Evolutionary conservation across 352 stramenopile genomes (phyloP).

Genomic region (Globisporangium spiculum): DNA sequence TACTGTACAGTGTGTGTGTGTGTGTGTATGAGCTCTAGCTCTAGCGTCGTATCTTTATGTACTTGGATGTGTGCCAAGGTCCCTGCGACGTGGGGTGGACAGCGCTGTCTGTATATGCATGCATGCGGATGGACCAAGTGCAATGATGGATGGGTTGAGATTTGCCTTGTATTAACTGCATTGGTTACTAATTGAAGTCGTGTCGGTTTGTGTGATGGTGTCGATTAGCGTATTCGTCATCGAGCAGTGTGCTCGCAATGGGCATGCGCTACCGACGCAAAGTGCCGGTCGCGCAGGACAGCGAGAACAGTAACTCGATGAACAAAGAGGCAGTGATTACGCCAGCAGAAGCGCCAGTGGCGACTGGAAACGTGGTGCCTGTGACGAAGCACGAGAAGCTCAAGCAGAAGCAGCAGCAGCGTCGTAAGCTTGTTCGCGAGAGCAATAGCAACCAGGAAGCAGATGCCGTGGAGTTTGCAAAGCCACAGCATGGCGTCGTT

Average conservation of each 20-base stretch:
- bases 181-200: neutral
- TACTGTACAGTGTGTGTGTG: neutral
- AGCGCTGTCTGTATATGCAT: neutral
- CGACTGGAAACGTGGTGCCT: neutral
- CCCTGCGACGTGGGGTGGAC: neutral
- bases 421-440: neutral
- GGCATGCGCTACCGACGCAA: slow-evolving; percentile 59
- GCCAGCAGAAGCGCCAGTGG: slow-evolving; percentile 4
- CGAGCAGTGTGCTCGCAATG: slow-evolving; percentile 6
- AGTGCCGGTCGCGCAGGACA: slow-evolving; percentile 16
- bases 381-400: slow-evolving; percentile 6
- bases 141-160: neutral
- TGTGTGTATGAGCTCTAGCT: neutral
- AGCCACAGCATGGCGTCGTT: neutral
- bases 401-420: slow-evolving; percentile 9
- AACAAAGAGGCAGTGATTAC: slow-evolving; percentile 5
- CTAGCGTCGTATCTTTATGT: neutral
- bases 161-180: neutral
- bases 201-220: neutral
- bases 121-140: neutral
- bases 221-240: slow-evolving; percentile 3
- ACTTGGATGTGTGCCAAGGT: no score
- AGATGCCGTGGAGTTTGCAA: neutral
- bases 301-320: slow-evolving; percentile 25
- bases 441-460: neutral